A percentile compares a stretch with the other conserved stretches of the same genome.
These are phyloP conservation scores for Exutisphaerella laricina DNA, from an alignment of 2,329 filamentous ascomycete species.

Conservation along the genomic window DNA sequence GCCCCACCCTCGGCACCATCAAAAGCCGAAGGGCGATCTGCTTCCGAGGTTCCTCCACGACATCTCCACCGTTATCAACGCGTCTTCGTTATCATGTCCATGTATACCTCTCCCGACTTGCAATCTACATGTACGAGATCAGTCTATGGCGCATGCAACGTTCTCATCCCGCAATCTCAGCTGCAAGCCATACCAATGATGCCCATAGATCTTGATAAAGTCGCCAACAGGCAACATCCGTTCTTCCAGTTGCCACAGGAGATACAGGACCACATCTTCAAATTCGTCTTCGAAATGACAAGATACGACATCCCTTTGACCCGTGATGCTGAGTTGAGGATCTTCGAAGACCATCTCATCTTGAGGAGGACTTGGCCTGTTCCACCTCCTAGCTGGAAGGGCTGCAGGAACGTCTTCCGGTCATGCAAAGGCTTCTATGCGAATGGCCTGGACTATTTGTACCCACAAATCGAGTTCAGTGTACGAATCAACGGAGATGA, in stretches of 20 bases:
- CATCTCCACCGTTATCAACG: no score
- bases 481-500: constrained; percentile 2
- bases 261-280: constrained; percentile 3
- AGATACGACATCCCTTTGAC: constrained; percentile 1
- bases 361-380: constrained; percentile 1
- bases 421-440: constrained; percentile 3
- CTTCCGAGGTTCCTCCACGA: no score
- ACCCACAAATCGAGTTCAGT: constrained; percentile 3
- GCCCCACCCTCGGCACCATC: no score
- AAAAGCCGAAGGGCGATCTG: no score
- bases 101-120: no score
- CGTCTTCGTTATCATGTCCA: no score
- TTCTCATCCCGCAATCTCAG: no score
- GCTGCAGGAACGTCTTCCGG: constrained; percentile 3
- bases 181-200: no score
- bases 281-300: constrained; percentile 1
- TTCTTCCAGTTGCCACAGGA: constrained; percentile 3
- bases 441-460: constrained; percentile 4
- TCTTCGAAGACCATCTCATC: constrained; percentile 4
- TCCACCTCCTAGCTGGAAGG: constrained; percentile 9
- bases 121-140: no score
- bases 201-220: background rate
- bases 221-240: background rate
- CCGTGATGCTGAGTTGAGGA: constrained; percentile 1
- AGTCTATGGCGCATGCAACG: no score